Percentiles rank a stretch among this genome's conserved stretches.
phyloP scores from a whole-genome alignment of 169 alveolate genomes.

The Plasmodium knowlesi region DNA sequence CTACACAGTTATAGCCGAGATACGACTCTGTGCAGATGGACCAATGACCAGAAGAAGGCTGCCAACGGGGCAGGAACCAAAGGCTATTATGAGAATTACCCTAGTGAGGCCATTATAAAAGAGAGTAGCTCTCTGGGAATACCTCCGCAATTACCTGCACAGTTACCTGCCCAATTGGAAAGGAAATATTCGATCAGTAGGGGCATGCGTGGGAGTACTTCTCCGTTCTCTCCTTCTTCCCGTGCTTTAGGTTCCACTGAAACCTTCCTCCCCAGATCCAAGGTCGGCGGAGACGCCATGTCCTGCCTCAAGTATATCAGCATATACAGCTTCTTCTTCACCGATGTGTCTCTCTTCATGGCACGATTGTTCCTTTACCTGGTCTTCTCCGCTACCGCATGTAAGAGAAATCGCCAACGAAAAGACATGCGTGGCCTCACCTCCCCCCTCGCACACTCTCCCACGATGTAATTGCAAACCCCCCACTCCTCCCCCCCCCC shows the following conservation, averaged over 20 bases:
- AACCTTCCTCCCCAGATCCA: background rate
- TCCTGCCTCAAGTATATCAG: constrained; percentile 58
- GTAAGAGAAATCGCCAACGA: background rate
- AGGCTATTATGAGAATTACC: background rate
- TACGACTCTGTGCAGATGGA: background rate
- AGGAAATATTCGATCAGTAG: background rate
- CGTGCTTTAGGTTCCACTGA: background rate
- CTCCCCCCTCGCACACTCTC: too few relatives aligned
- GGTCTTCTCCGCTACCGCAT: constrained; percentile 5
- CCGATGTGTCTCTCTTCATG: constrained; percentile 29
- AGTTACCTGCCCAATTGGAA: background rate
- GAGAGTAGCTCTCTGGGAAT: background rate
- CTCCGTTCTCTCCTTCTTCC: background rate
- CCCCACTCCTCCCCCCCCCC: too few relatives aligned
- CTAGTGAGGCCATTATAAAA: background rate
- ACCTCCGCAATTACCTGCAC: too few relatives aligned
- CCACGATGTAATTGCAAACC: too few relatives aligned
- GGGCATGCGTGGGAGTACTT: background rate
- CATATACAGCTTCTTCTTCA: constrained; percentile 42
- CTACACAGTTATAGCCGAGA: background rate
- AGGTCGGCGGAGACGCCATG: constrained; percentile 66
- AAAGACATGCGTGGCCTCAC: too few relatives aligned
- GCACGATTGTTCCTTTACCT: constrained; percentile 12
- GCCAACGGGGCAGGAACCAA: background rate
- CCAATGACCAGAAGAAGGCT: background rate